Evolutionary conservation across 768 basidiomycete species (phyloP).

Genomic region (Phanerochaete carnosa): DNA sequence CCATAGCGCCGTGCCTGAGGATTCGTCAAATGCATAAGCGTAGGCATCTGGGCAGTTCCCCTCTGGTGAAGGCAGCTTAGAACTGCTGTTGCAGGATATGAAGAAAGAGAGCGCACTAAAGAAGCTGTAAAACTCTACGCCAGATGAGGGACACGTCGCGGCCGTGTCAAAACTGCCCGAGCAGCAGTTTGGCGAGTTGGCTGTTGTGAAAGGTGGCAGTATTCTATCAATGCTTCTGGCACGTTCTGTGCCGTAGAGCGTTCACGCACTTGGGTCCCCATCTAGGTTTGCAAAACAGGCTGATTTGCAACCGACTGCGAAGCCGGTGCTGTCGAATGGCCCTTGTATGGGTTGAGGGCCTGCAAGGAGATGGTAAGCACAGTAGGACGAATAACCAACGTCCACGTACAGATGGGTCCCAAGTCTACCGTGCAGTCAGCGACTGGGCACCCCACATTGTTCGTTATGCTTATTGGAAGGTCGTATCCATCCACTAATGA

Average conservation of each 20-base stretch:
- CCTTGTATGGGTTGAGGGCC: constrained; percentile 32
- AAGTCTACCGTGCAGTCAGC: constrained; percentile 35
- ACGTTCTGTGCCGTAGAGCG: not conserved
- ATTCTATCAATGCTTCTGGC: not conserved
- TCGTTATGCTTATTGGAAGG: constrained; percentile 32
- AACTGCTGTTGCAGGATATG: not conserved
- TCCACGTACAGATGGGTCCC: constrained; percentile 33
- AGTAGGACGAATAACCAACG: not conserved
- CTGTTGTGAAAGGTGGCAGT: constrained; percentile 18
- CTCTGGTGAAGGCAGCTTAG: constrained; percentile 24
- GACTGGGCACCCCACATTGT: constrained; percentile 29
- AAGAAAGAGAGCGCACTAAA: constrained; percentile 36
- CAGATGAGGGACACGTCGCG: constrained; percentile 51
- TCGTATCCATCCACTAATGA: constrained; percentile 32
- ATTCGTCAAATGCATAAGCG: constrained; percentile 43
- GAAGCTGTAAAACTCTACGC: constrained; percentile 38
- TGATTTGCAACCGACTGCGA: constrained; percentile 41
- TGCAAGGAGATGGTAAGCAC: constrained; percentile 2
- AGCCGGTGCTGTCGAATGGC: constrained; percentile 32
- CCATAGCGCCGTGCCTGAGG: constrained; percentile 41
- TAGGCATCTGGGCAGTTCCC: constrained; percentile 43
- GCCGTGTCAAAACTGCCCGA: constrained; percentile 50
- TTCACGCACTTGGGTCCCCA: constrained; percentile 27
- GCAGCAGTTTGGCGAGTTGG: constrained; percentile 64
- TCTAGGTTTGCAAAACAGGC: constrained; percentile 39